Evolutionary conservation across 2,329 filamentous ascomycete species (phyloP), one percentile per base, ranked within the genome.

Genomic region (Epicoccum sorghinum): DNA sequence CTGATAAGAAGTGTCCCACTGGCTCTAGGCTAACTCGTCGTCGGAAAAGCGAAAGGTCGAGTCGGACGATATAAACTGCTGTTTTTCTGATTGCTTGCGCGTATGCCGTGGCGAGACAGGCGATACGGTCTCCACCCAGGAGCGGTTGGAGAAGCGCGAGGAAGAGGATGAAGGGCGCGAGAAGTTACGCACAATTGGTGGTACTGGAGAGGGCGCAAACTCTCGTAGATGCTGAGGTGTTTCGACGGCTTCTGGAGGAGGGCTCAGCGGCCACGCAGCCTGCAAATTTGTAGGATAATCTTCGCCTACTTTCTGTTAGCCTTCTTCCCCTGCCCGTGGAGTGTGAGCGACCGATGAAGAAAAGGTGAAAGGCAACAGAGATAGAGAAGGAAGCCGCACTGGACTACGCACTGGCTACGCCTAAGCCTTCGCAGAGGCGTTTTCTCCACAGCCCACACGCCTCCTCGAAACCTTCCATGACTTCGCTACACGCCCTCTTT

Each of bases 391-490:
- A 39, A 37, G 29, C 13, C 52, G 52, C 52, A 55, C 52, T 24
- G 52, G 37, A 55, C 59, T 69, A 73, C 60, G 69, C 70, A 70
- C 68, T 72, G 42, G 70, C 70, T 29, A 72, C 72, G 25, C 70
- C 71, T 52, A 75, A 52, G 7, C 72, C 69, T 47, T 73, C 73
- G 39, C 92, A 82, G 42, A 96, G 77, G 62, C 89, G 85, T 68
- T 87, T 86, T 70, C 93, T 85, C 89, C 93, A 95, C 52, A 86
- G 84, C 52, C 93, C 88, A 76, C 92, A 97, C 1, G 93, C 87
- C 70, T 92, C 88, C 74, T 97, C 93, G 68, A 99, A 98, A 0
- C 95, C 95, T 40, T 89, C 88, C 30, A 97, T 88, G 1, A 99
- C 93, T 57, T 96, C 91, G 4, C 87, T 83, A 74, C 95, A 98